These are phyloP conservation scores for Citrus reticulata DNA, from an alignment of 345 rosid genomes.

Conservation along the genomic window DNA sequence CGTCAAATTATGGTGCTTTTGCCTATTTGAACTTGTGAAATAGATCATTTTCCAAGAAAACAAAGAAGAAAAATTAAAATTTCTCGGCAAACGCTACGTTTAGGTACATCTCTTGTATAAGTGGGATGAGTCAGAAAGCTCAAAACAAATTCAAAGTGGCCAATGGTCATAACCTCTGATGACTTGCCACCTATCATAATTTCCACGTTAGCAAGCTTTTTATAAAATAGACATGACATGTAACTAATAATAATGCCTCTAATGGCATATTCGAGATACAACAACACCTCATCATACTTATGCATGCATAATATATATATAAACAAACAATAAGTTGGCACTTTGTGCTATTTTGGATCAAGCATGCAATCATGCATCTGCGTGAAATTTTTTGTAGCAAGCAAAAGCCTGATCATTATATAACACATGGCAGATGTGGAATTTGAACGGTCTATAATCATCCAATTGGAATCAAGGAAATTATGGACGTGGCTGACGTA, in stretches of 20 bases:
- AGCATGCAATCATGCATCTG: not conserved
- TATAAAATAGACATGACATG: not conserved
- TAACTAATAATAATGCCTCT: not conserved
- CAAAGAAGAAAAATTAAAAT: not conserved
- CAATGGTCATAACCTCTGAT: not conserved
- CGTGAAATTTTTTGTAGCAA: not conserved
- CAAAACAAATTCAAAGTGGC: not conserved
- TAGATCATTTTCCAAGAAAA: not conserved
- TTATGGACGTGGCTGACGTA: not conserved
- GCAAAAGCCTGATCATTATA: not conserved
- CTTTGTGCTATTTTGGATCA: not conserved
- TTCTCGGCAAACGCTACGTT: not conserved
- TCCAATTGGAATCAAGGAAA: not conserved
- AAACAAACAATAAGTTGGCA: not conserved
- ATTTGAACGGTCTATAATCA: not conserved
- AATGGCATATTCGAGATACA: not conserved
- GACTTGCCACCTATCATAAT: not conserved
- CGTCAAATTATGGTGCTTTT: too few relatives aligned
- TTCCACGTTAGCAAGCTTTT: not conserved
- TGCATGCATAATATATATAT: not conserved
- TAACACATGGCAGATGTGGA: conserved; percentile 2
- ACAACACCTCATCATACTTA: not conserved
- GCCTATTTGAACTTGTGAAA: too few relatives aligned
- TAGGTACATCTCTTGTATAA: not conserved
- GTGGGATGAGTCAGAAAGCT: not conserved